Evolutionary conservation across 108 stramenopile species (phyloP).

Genomic region (Skeletonema marinoi): DNA sequence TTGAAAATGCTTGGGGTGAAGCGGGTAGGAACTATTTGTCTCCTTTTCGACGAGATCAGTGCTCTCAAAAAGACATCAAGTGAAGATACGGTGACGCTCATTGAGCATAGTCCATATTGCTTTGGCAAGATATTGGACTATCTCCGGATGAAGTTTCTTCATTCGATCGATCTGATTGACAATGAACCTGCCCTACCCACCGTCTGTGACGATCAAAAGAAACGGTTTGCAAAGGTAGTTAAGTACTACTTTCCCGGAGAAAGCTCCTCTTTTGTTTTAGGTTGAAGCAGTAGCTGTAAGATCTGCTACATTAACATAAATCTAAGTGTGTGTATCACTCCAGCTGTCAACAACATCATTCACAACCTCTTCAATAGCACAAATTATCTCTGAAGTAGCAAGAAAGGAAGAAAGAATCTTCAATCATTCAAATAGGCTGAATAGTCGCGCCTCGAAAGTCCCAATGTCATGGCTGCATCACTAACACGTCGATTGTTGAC

Average conservation of each 20-base stretch:
- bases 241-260: conserved; percentile 21
- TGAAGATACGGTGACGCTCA: conserved; percentile 17
- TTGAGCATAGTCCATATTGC: conserved; percentile 39
- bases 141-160: conserved; percentile 23
- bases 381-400: too few relatives aligned
- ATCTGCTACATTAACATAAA: too few relatives aligned
- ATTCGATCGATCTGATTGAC: conserved; percentile 2
- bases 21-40: conserved; percentile 14
- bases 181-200: conserved; percentile 1
- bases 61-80: conserved; percentile 6
- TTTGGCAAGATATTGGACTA: too few relatives aligned
- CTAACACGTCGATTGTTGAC: conserved; percentile 2
- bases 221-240: conserved; percentile 5
- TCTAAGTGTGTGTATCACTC: too few relatives aligned
- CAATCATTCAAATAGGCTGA: too few relatives aligned
- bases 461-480: background rate
- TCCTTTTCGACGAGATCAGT: conserved; percentile 30
- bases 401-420: too few relatives aligned
- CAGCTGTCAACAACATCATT: too few relatives aligned
- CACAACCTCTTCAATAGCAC: too few relatives aligned
- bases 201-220: background rate
- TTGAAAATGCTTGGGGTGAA: conserved; percentile 32
- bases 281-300: background rate
- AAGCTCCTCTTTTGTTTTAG: background rate
- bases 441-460: too few relatives aligned